Evolutionary conservation across 2,329 filamentous ascomycete genomes (phyloP).

Genomic region (Gnomoniopsis sp.): DNA sequence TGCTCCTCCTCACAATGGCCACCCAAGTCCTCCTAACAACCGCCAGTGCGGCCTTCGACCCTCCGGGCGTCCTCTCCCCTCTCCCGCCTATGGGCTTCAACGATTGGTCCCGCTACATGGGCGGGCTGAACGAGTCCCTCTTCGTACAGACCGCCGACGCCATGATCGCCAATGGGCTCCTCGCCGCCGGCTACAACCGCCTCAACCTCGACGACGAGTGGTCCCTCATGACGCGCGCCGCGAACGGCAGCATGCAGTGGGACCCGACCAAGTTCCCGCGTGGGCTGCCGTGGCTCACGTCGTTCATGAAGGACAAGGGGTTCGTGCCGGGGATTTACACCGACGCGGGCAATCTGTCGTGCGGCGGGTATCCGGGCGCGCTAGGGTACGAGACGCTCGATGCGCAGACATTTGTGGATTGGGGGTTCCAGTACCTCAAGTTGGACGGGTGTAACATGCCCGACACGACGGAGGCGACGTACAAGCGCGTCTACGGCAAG

Average conservation of each 20-base stretch:
- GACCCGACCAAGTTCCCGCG: constrained; percentile 38
- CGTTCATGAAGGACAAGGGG: constrained; percentile 33
- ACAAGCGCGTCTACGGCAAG: constrained; percentile 32
- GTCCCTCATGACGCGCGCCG: constrained; percentile 32
- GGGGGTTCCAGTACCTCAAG: constrained; percentile 37
- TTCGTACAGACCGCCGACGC: constrained; percentile 44
- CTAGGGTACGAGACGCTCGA: constrained; percentile 39
- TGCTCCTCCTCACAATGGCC: constrained; percentile 8
- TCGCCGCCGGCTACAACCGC: constrained; percentile 28
- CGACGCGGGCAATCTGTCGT: constrained; percentile 40
- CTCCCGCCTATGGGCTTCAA: constrained; percentile 50
- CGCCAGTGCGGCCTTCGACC: constrained; percentile 11
- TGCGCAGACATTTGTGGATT: constrained; percentile 33
- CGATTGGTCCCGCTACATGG: constrained; percentile 47
- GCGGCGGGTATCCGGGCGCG: constrained; percentile 39
- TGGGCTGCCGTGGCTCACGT: constrained; percentile 38
- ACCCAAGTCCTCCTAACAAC: constrained; percentile 9
- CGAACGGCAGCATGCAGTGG: constrained; percentile 37
- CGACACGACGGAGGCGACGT: constrained; percentile 19
- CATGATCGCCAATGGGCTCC: constrained; percentile 39
- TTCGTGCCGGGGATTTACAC: constrained; percentile 45
- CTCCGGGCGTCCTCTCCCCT: constrained; percentile 23
- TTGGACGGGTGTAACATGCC: constrained; percentile 39
- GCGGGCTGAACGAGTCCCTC: constrained; percentile 44
- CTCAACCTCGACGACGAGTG: constrained; percentile 46